phyloP scores from a whole-genome alignment of 2,329 filamentous ascomycete genomes.

The Scolecobasidium constrictum region DNA sequence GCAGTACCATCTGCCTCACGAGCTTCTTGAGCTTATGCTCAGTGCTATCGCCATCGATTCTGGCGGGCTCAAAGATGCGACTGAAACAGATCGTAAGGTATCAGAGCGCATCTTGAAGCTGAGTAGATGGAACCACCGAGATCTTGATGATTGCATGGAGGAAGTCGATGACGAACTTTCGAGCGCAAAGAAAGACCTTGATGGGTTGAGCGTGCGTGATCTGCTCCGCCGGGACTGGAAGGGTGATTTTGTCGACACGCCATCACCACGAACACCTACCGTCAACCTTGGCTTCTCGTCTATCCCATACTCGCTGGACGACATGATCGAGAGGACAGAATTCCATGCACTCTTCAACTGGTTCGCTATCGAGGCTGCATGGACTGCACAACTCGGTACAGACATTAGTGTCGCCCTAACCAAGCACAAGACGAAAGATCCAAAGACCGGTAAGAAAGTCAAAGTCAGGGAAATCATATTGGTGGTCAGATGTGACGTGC shows the following conservation, averaged over 20 bases:
- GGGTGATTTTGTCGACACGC: slow-evolving; percentile 35
- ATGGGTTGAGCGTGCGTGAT: slow-evolving; percentile 30
- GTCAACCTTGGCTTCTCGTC: slow-evolving; percentile 36
- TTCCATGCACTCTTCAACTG: slow-evolving; percentile 37
- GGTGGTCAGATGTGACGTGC: slow-evolving; percentile 32
- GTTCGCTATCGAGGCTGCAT: slow-evolving; percentile 38
- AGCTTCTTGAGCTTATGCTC: slow-evolving; percentile 37
- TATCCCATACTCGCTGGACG: slow-evolving; percentile 35
- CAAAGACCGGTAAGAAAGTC: slow-evolving; percentile 28
- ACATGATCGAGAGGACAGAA: slow-evolving; percentile 35
- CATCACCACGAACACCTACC: slow-evolving; percentile 33
- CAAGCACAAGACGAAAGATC: slow-evolving; percentile 33
- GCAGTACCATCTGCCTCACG: slow-evolving; percentile 38
- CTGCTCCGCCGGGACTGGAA: slow-evolving; percentile 38
- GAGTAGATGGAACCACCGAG: slow-evolving; percentile 30
- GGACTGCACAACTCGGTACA: slow-evolving; percentile 34
- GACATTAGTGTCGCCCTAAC: slow-evolving; percentile 35
- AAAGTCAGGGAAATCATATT: slow-evolving; percentile 38
- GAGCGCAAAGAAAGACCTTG: slow-evolving; percentile 33
- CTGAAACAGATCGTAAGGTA: slow-evolving; percentile 27
- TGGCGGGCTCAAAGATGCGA: slow-evolving; percentile 28
- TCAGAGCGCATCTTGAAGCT: slow-evolving; percentile 29
- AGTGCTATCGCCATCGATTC: slow-evolving; percentile 38
- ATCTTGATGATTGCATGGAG: slow-evolving; percentile 31
- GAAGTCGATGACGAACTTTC: slow-evolving; percentile 29